Evolutionary conservation across 345 rosid species (phyloP), one percentile per base, ranked within the genome.

Genomic region (Salix caprea): DNA sequence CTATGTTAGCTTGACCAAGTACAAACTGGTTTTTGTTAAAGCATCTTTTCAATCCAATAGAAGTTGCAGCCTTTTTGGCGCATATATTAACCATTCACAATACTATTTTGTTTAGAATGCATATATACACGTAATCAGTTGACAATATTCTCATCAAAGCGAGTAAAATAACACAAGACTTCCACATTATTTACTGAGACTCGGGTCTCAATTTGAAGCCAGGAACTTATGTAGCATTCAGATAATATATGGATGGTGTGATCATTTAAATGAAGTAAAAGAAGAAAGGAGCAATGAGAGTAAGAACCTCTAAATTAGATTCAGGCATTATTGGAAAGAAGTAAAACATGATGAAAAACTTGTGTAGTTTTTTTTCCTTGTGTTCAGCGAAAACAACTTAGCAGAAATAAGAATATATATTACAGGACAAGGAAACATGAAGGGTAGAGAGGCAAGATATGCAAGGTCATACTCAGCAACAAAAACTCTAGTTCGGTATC

Each of bases 401-500:
- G 6, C 56, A 50, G 5, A 50, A 16, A 18, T 16, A 18, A 16
- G 60, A 6, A 36, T 13, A 37, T 37, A 32, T 5, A 67, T 28
- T 62, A 14, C 5, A 67, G n/a, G 44, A 36, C 19, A 34, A 67
- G 44, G n/a, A 21, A 37, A 67, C 11, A 19, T 37, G 39, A 34
- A 36, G 2, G 32, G 21, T 28, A 37, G 40, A 66, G 11, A 66
- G 40, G 72, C 28, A 23, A 44, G 26, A 40, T 42, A 23, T 7
- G 12, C 16, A 28, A 65, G 65, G 67, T 83, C 95, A 81, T 91
- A 95, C 99, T 93, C 98, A 50, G 98, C 99, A 80, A 98, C 99
- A 85, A 95, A 95, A 84, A 89, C 90, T 87, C 97, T 87, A 39
- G 99, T 95, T 76, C 97, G 89, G 78, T 90, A 88, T 91, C 99